Evolutionary conservation across 2,329 filamentous ascomycete species (phyloP).

Genomic region (Talaromyces sp.): DNA sequence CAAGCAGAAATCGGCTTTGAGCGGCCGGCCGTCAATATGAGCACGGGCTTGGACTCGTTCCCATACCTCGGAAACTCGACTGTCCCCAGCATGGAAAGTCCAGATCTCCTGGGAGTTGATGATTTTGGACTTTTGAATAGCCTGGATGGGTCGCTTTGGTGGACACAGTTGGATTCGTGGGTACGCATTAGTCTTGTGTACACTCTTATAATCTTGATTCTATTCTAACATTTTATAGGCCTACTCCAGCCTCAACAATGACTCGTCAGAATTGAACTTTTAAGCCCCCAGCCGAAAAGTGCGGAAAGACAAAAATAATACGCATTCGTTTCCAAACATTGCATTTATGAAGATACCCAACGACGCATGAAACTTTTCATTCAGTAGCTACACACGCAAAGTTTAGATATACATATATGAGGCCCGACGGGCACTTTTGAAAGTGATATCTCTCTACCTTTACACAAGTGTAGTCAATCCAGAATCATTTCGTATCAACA

Average conservation of each 20-base stretch:
- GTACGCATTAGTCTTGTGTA: slow-evolving; percentile 22
- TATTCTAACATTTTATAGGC: slow-evolving; percentile 26
- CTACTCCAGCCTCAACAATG: slow-evolving; percentile 32
- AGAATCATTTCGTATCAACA: too few relatives aligned
- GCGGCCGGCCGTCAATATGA: slow-evolving; percentile 3
- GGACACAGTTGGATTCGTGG: slow-evolving; percentile 40
- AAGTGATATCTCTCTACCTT: too few relatives aligned
- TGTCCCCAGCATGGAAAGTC: slow-evolving; percentile 21
- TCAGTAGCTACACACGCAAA: too few relatives aligned
- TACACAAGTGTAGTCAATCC: too few relatives aligned
- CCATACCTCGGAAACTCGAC: slow-evolving; percentile 23
- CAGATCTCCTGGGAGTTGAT: slow-evolving; percentile 26
- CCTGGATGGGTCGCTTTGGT: slow-evolving; percentile 38
- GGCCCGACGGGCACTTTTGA: too few relatives aligned
- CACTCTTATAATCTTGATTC: neutral
- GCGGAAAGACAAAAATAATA: neutral
- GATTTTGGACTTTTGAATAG: slow-evolving; percentile 30
- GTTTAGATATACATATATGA: too few relatives aligned
- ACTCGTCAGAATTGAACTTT: slow-evolving; percentile 28
- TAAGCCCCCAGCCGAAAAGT: neutral
- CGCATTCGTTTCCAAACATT: neutral
- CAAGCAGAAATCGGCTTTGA: neutral
- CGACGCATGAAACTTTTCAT: neutral
- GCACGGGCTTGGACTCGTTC: neutral
- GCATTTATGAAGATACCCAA: neutral